These are phyloP conservation scores for Ustilago trichophora DNA, from an alignment of 1,284 basidiomycete species.

Conservation along the genomic window DNA sequence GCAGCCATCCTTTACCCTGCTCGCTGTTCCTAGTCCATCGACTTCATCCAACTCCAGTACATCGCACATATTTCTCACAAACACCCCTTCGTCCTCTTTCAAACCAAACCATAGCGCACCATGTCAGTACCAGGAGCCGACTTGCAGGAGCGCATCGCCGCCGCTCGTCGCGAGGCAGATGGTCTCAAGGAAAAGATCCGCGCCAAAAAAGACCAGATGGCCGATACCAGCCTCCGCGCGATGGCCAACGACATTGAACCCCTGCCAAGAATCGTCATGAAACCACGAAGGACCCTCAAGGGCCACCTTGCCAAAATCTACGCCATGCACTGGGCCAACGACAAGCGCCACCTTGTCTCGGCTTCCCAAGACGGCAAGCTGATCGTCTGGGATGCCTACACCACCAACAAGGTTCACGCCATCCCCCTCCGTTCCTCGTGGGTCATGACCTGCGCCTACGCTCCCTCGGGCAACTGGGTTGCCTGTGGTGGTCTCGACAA, in stretches of 20 bases:
- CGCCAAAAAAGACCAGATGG: constrained; percentile 90
- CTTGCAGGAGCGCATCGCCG: constrained; percentile 76
- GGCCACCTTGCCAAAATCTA: constrained; percentile 99
- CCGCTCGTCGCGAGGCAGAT: constrained; percentile 94
- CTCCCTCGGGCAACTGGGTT: constrained; percentile 94
- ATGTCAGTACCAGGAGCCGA: constrained; percentile 55
- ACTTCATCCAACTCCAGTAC: too few relatives aligned
- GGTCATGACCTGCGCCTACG: constrained; percentile 99
- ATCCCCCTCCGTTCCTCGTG: constrained; percentile 96
- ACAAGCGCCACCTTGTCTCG: constrained; percentile 95
- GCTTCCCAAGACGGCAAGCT: constrained; percentile 99
- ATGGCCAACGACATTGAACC: constrained; percentile 97
- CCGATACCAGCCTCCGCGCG: constrained; percentile 91
- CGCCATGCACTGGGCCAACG: constrained; percentile 98
- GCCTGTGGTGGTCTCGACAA: constrained; percentile 99
- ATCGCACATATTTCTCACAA: too few relatives aligned
- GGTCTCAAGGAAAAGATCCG: constrained; percentile 96
- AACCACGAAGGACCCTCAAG: constrained; percentile 89
- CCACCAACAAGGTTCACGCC: constrained; percentile 98
- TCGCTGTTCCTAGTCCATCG: too few relatives aligned
- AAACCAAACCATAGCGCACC: too few relatives aligned
- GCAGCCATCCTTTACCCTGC: too few relatives aligned
- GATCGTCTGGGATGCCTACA: constrained; percentile 99
- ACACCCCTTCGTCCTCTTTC: too few relatives aligned
- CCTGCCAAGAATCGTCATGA: constrained; percentile 93